Base-by-base conservation (phyloP, 2,329 filamentous ascomycete genomes). In the Fonsecaea nubica region DNA sequence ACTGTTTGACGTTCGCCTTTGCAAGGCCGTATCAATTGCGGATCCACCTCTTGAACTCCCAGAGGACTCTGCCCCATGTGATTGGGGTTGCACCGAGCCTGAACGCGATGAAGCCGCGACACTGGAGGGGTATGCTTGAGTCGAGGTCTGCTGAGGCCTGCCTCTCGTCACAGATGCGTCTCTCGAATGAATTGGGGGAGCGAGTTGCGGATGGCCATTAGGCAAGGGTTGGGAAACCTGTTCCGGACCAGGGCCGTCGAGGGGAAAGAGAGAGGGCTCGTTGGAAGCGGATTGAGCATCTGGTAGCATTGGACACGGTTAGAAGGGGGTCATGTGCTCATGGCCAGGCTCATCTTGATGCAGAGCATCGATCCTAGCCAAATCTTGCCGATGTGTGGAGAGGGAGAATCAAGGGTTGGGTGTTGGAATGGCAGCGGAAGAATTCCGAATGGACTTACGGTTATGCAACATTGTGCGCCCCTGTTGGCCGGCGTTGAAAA, bases 1-100 rank as follows among this genome's bases (percentile, higher is more conserved):
- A 15, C 84, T 85, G 66, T 79, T 77, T 30, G 83, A 85, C 9
- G 82, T 77, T 69, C 83, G 84, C 69, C 84, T 79, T 70, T 86
- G 83, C 65, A 82, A 72, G 68, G 78, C 38, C 30, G 71, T 65
- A 40, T 71, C 71, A 8, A 68, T 58, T n/a, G 60, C 15, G 8
- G 65, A 56, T 25, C 58, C 56, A 57, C 63, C 68, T 64, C 63
- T 64, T 62, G 62, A 36, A 58, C 57, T 66, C 60, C 61, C 58
- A 21, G 57, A 35, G 12, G 65, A 38, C 30, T 69, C 68, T 35
- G 67, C 35, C n/a, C 50, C 63, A 40, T 64, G 64, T 13, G 69
- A 64, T 52, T 67, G 64, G 18, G 69, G 68, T 61, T 71, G 68
- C 8, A 63, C 66, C 21, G 71, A 72, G 36, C 64, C 65, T 36